Conservation (phyloP, 768 basidiomycete species). For the Rhizopogon vulgaris region DNA sequence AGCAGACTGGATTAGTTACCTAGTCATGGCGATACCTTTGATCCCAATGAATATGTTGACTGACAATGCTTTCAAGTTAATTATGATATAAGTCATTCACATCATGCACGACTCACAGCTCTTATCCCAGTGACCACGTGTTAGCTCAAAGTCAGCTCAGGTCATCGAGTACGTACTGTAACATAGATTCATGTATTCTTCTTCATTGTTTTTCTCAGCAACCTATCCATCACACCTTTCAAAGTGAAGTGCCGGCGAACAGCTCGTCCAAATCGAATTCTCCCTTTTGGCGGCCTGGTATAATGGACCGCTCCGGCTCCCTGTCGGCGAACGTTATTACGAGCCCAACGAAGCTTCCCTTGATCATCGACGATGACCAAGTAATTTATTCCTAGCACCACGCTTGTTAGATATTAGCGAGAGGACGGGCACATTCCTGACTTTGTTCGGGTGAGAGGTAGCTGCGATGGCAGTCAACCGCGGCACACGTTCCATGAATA, state of each 20-base stretch:
- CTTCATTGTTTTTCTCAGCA: constrained; percentile 52
- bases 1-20: neutral
- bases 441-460: constrained; percentile 57
- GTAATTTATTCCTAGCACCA: constrained; percentile 51
- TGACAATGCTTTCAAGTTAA: constrained; percentile 10
- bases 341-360: constrained; percentile 54
- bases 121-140: constrained; percentile 38
- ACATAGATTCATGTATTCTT: constrained; percentile 69
- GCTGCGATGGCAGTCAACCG: constrained; percentile 18
- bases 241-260: constrained; percentile 42
- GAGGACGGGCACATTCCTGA: constrained; percentile 15
- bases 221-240: constrained; percentile 43
- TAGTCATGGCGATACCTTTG: constrained; percentile 34
- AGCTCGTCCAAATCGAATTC: constrained; percentile 31
- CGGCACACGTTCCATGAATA: neutral
- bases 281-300: constrained; percentile 24
- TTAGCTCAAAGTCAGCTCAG: neutral
- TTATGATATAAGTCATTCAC: neutral
- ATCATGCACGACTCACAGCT: constrained; percentile 33
- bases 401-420: neutral
- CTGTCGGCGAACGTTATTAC: constrained; percentile 37
- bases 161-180: constrained; percentile 30
- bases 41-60: constrained; percentile 66
- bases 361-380: constrained; percentile 48
- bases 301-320: constrained; percentile 39